Conservation (phyloP, 768 basidiomycete genomes). For the Scleroderma citrinum region DNA sequence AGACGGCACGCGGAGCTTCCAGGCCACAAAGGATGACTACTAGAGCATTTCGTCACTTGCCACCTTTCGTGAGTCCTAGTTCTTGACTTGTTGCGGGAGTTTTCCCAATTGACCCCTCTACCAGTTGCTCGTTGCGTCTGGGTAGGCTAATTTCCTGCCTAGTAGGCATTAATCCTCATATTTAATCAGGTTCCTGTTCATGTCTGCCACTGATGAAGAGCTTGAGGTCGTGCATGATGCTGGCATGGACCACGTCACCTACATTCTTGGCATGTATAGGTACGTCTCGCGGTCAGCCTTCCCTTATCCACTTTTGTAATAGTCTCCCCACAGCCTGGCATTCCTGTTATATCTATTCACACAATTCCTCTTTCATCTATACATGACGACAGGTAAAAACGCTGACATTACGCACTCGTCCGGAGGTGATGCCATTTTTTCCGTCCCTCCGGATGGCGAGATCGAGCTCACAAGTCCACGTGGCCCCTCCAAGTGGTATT, state of each 20-base stretch:
- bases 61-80: conserved; percentile 68
- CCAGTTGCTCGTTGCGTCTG: conserved; percentile 67
- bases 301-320: conserved; percentile 1
- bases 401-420: conserved; percentile 22
- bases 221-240: conserved; percentile 58
- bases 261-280: conserved; percentile 81
- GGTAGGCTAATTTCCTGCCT: conserved; percentile 36
- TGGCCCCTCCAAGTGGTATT: conserved; percentile 53
- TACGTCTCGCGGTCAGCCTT: conserved; percentile 21
- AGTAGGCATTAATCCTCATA: neutral
- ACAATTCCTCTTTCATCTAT: conserved; percentile 64
- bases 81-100: neutral
- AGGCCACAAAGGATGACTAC: conserved; percentile 33
- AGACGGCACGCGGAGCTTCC: conserved; percentile 9
- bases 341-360: conserved; percentile 77
- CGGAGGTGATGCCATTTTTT: conserved; percentile 12
- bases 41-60: conserved; percentile 76
- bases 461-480: conserved; percentile 39
- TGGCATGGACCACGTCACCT: conserved; percentile 90
- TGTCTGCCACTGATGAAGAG: conserved; percentile 93
- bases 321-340: conserved; percentile 42
- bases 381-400: conserved; percentile 56
- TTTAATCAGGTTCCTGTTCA: conserved; percentile 63
- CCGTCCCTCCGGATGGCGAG: conserved; percentile 20
- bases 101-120: conserved; percentile 3